Evolutionary conservation across 371 early-diverging fungal species (phyloP).

Genomic region (Blakeslea trispora): DNA sequence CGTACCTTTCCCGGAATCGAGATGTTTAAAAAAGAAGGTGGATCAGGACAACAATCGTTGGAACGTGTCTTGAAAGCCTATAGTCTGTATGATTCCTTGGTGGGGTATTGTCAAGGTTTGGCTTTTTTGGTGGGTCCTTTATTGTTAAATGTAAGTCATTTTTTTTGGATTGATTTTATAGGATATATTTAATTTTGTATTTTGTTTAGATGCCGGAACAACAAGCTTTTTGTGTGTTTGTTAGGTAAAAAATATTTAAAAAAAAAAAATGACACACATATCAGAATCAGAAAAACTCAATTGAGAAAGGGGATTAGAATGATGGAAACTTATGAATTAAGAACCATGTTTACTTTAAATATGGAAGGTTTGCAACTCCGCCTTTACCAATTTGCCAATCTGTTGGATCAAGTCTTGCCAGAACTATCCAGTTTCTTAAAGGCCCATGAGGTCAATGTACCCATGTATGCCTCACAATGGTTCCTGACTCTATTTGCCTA

Average conservation of each 20-base stretch:
- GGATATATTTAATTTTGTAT: too few relatives aligned
- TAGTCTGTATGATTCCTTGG: slow-evolving; percentile 85
- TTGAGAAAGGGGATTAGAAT: slow-evolving; percentile 55
- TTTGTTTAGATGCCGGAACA: slow-evolving; percentile 78
- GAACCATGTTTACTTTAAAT: slow-evolving; percentile 75
- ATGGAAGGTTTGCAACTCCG: slow-evolving; percentile 89
- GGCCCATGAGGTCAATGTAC: slow-evolving; percentile 73
- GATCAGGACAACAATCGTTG: slow-evolving; percentile 83
- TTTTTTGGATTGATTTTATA: too few relatives aligned
- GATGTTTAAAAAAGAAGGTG: slow-evolving; percentile 83
- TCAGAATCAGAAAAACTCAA: too few relatives aligned
- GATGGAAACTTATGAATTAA: slow-evolving; percentile 90
- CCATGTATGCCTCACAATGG: slow-evolving; percentile 95
- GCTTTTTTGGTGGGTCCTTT: slow-evolving; percentile 93
- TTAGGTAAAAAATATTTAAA: slow-evolving; percentile 40
- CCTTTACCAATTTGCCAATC: slow-evolving; percentile 82
- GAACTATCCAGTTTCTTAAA: slow-evolving; percentile 73
- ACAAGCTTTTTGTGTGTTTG: slow-evolving; percentile 91
- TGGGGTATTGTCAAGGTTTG: slow-evolving; percentile 98
- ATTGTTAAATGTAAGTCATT: slow-evolving; percentile 73
- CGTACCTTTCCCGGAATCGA: slow-evolving; percentile 90
- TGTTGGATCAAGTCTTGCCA: slow-evolving; percentile 82
- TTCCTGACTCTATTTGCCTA: slow-evolving; percentile 91
- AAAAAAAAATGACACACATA: too few relatives aligned
- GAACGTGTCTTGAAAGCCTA: slow-evolving; percentile 90